Conservation (phyloP, 2,329 filamentous ascomycete genomes). For the Arthrobotrys conoides region DNA sequence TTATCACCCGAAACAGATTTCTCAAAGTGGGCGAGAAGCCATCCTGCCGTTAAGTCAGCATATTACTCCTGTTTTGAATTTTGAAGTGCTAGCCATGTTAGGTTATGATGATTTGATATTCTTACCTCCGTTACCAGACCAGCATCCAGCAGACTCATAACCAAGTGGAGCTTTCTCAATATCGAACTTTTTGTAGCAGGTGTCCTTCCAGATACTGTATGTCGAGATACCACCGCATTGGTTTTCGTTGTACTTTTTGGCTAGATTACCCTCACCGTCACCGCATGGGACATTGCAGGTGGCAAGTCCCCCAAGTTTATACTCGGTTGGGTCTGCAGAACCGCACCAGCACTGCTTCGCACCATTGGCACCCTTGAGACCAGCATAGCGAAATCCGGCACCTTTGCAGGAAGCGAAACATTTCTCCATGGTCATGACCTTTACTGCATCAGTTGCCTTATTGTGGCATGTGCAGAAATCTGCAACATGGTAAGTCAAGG, state of each 20-base stretch:
- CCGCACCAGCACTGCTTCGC: constrained; percentile 40
- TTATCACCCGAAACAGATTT: constrained; percentile 32
- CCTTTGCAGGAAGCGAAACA: constrained; percentile 30
- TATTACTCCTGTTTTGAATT: background rate
- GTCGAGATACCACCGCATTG: constrained; percentile 1
- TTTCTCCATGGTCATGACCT: constrained; percentile 15
- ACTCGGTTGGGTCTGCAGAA: constrained; percentile 3
- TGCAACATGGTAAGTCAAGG: constrained; percentile 12
- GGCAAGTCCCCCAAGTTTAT: constrained; percentile 5
- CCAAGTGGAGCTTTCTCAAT: background rate
- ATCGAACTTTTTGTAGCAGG: constrained; percentile 22
- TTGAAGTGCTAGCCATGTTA: too few species aligned
- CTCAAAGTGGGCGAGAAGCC: background rate
- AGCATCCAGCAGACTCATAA: constrained; percentile 29
- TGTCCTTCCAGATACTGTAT: constrained; percentile 27
- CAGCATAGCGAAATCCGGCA: constrained; percentile 40
- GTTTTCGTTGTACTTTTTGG: background rate
- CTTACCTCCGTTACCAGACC: constrained; percentile 23
- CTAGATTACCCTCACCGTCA: background rate
- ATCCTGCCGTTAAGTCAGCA: background rate
- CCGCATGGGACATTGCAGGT: background rate
- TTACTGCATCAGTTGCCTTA: background rate
- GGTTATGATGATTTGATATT: background rate
- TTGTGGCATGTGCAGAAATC: constrained; percentile 30
- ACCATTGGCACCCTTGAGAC: constrained; percentile 33